Conservation (phyloP, 441 rosid genomes). For the Omphalea diandra region DNA sequence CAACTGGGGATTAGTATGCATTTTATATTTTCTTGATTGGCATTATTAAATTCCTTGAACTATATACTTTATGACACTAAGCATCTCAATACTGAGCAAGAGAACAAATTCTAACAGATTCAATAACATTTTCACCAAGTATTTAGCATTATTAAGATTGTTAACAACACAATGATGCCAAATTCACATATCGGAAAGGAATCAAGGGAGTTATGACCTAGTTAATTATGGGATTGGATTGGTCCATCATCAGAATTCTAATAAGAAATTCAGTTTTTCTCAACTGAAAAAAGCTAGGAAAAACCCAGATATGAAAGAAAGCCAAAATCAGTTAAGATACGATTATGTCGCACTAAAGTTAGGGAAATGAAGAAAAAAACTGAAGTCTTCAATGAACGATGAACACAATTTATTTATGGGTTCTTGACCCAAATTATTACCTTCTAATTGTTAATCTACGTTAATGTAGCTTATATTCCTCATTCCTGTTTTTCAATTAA, state of each 20-base stretch:
- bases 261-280: not conserved
- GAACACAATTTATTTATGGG: too few relatives aligned
- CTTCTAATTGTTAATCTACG: not conserved
- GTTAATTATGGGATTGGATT: not conserved
- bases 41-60: not conserved
- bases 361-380: too few relatives aligned
- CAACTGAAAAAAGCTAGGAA: not conserved
- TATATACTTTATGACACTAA: too few relatives aligned
- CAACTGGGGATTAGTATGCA: conserved; percentile 4
- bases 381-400: too few relatives aligned
- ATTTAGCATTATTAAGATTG: not conserved
- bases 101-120: not conserved
- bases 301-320: not conserved
- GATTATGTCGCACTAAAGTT: too few relatives aligned
- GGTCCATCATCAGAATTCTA: not conserved
- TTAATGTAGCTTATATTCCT: not conserved
- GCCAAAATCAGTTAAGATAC: not conserved
- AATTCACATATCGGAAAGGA: not conserved
- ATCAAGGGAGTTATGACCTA: not conserved
- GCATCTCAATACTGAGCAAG: not conserved
- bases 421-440: not conserved
- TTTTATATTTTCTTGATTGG: not conserved
- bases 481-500: too few relatives aligned
- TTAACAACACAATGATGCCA: not conserved
- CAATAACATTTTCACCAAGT: not conserved